Conservation (phyloP, 345 rosid species). For the Rubroshorea leprosula region DNA sequence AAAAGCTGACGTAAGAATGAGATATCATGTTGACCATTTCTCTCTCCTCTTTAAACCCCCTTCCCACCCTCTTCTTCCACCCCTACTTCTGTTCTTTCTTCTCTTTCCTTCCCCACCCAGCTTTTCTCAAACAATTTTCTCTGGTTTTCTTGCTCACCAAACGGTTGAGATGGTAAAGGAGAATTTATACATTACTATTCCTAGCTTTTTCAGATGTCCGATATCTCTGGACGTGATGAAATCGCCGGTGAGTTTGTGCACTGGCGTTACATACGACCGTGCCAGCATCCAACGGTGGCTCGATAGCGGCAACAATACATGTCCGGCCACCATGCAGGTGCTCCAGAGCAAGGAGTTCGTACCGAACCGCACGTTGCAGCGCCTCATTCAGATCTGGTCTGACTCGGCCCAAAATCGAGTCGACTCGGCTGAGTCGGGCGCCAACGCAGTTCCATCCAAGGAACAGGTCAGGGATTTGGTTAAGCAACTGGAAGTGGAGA, state of each 20-base stretch:
- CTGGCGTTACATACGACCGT: slow-evolving; percentile 95
- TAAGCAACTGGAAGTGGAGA: slow-evolving; percentile 15
- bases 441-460: slow-evolving; percentile 18
- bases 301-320: slow-evolving; percentile 79
- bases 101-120: background rate
- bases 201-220: slow-evolving; percentile 85
- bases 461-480: slow-evolving; percentile 34
- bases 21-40: slow-evolving; percentile 50
- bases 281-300: slow-evolving; percentile 85
- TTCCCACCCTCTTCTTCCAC: slow-evolving; percentile 13
- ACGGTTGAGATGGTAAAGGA: slow-evolving; percentile 48
- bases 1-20: no score
- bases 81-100: background rate
- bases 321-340: slow-evolving; percentile 96
- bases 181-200: slow-evolving; percentile 63
- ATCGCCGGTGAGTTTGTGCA: slow-evolving; percentile 89
- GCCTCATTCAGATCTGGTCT: slow-evolving; percentile 82
- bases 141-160: slow-evolving; percentile 20
- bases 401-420: slow-evolving; percentile 35
- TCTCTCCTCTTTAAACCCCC: slow-evolving; percentile 44
- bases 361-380: slow-evolving; percentile 75
- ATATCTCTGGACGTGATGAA: slow-evolving; percentile 90
- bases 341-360: slow-evolving; percentile 64
- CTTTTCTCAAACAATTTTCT: slow-evolving; percentile 10
- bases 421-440: slow-evolving; percentile 17